Conservation (phyloP, 164 flowering plant species). For the Nymphaea thermarum region DNA sequence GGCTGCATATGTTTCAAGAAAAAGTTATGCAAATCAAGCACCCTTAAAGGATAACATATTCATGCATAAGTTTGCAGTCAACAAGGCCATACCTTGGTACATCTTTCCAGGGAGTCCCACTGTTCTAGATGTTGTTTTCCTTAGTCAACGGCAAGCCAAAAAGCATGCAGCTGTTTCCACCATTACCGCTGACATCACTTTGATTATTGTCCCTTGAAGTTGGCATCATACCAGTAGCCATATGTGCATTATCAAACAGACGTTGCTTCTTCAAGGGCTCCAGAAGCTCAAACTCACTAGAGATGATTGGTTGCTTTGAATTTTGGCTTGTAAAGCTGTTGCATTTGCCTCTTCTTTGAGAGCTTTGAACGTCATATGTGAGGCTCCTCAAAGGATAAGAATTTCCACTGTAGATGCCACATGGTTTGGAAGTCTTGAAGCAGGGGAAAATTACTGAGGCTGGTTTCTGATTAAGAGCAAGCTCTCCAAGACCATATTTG, state of each 20-base stretch:
- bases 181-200: conserved; percentile 19
- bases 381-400: neutral
- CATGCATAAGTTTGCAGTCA: neutral
- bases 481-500: conserved; percentile 21
- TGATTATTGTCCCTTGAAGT: conserved; percentile 5
- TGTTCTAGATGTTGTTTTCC: conserved; percentile 33
- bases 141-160: conserved; percentile 67
- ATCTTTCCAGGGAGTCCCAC: conserved; percentile 50
- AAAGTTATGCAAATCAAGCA: neutral
- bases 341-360: neutral
- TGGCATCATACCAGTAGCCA: neutral
- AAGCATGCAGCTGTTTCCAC: conserved; percentile 36
- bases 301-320: neutral
- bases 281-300: neutral
- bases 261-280: neutral
- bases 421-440: neutral
- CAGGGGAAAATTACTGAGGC: neutral
- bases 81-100: conserved; percentile 57
- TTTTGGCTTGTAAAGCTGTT: neutral
- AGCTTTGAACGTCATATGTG: neutral
- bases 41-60: too few species aligned
- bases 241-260: neutral
- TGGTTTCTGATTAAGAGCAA: conserved; percentile 29
- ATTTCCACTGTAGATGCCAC: neutral
- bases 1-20: too few species aligned